Base-by-base conservation (phyloP, 768 basidiomycete genomes). In the Myochromella boudieri region DNA sequence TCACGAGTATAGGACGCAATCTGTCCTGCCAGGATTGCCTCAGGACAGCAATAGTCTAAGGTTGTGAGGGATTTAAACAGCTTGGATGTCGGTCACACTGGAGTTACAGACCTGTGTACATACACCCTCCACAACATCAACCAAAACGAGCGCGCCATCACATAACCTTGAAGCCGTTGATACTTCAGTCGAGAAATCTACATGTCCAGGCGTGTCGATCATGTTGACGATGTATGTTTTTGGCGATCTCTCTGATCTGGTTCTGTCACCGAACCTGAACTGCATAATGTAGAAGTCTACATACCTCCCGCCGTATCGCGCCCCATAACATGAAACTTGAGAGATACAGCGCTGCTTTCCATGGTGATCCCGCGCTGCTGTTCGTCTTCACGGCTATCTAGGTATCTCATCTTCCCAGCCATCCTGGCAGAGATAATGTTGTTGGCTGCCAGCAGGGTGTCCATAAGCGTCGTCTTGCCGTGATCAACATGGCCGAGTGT, bases 191-290 rank as follows among this genome's bases (percentile, higher is more conserved):
- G 94, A 95, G 57, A 99, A 99, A 66, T 98, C 97, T 18, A 99
- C 95, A 69, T 99, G 97, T 3, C 97, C 97, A 12, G 97, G 97
- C 0, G 97, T 98, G 66, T 99, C 97, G 53, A 99, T 95, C 77
- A 98, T 86, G 62, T 97, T 97, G 44, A 97, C 80, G 37, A 87
- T 75, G 68, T 89, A 97, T 18, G 84, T 87, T 61, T 75, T 86
- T 21, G 78, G 71, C 42, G 68, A 67, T 65, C 65, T 75, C 63
- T 65, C 87, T 87, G 60, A 57, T 59, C 55, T 61, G 52, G 63
- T 66, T 56, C 44, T 56, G 68, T 76, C 61, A 68, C 43, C 26
- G 34, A 53, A 56, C 49, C 37, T 37, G 50, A 48, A 49, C 41
- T 43, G 17, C 33, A 18, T 40, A 44, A 43, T 32, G 34, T 12